A percentile compares a stretch with the other conserved stretches of the same genome.
phyloP scores from a whole-genome alignment of 192 early-diverging fungal genomes.

The Coemansia sp. region DNA sequence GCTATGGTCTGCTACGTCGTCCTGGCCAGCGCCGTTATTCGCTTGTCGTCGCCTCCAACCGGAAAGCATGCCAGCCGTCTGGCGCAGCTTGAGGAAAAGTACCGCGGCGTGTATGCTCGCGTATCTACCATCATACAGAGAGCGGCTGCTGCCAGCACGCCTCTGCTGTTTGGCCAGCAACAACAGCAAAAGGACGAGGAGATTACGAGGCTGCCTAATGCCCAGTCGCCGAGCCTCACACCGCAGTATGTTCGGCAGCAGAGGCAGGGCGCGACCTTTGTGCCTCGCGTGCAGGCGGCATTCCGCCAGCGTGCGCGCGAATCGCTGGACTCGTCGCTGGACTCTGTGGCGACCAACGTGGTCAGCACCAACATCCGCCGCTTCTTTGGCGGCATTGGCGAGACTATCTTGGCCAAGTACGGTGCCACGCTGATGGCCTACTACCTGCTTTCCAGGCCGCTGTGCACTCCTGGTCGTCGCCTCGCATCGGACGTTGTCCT shows the following conservation, averaged over 20 bases:
- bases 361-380: slow-evolving; percentile 48
- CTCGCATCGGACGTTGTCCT: slow-evolving; percentile 38
- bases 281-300: slow-evolving; percentile 45
- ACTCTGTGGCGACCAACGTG: slow-evolving; percentile 33
- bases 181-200: slow-evolving; percentile 13
- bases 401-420: slow-evolving; percentile 95
- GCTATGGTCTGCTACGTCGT: slow-evolving; percentile 55
- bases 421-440: slow-evolving; percentile 83
- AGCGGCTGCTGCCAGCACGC: slow-evolving; percentile 40
- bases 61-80: slow-evolving; percentile 42
- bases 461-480: slow-evolving; percentile 63
- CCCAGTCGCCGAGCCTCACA: not conserved
- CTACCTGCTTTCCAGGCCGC: slow-evolving; percentile 79
- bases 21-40: slow-evolving; percentile 43
- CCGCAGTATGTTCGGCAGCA: slow-evolving; percentile 17
- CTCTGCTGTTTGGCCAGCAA: slow-evolving; percentile 34
- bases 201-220: not conserved
- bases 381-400: slow-evolving; percentile 56
- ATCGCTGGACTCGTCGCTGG: slow-evolving; percentile 38
- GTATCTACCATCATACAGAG: slow-evolving; percentile 49
- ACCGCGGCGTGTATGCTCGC: slow-evolving; percentile 48
- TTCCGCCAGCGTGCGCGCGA: slow-evolving; percentile 40
- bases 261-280: slow-evolving; percentile 20
- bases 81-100: slow-evolving; percentile 46
- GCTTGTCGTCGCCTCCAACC: slow-evolving; percentile 48